These are phyloP conservation scores for Cynara cardunculus DNA, from an alignment of 129 eudicot species.

Conservation along the genomic window DNA sequence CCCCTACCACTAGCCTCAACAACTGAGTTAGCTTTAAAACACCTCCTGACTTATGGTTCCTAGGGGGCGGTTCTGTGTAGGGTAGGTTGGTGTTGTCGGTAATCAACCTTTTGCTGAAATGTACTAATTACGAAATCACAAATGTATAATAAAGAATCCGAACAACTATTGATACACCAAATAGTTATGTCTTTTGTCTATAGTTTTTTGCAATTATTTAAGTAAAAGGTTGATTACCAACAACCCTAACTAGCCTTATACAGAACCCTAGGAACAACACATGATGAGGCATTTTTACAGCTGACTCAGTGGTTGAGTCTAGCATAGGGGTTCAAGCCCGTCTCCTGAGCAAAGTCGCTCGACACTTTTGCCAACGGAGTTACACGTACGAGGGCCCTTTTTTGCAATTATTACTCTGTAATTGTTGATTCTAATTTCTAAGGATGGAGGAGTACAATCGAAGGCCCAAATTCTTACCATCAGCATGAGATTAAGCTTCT, in stretches of 20 bases:
- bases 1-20: too few species aligned
- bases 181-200: neutral
- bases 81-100: too few species aligned
- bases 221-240: neutral
- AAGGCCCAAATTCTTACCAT: conserved; percentile 48
- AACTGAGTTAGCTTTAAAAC: too few species aligned
- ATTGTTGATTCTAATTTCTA: neutral
- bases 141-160: neutral
- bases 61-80: too few species aligned
- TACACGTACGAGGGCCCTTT: neutral
- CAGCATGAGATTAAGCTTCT: conserved; percentile 85
- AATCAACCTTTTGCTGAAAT: too few species aligned
- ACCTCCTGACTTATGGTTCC: too few species aligned
- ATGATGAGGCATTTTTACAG: neutral
- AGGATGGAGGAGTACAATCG: neutral
- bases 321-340: too few species aligned
- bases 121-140: neutral
- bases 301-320: too few species aligned
- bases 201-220: neutral
- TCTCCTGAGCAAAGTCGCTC: too few species aligned
- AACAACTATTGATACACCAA: neutral
- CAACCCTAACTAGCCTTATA: neutral
- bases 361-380: neutral
- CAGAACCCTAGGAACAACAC: neutral
- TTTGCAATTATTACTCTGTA: neutral